Evolutionary conservation across 495 filamentous ascomycete genomes (phyloP), one percentile per base, ranked within the genome.

Genomic region (Oidiodendron maius): DNA sequence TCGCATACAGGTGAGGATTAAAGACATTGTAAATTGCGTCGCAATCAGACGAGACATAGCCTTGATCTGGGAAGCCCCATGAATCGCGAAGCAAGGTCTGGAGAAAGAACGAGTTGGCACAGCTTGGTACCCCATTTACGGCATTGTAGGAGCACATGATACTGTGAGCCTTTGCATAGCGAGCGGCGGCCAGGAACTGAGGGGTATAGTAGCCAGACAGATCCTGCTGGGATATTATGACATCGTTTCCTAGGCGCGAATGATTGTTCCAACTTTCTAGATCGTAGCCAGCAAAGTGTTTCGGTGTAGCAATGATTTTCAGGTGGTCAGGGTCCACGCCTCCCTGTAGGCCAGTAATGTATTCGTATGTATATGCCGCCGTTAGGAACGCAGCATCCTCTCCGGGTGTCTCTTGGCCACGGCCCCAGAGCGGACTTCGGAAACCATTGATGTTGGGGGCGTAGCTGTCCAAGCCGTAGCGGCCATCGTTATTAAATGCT

Each of bases 371-470:
- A 43, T 82, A 85, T 0, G 71, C 68, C 16, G 69, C 69, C 3
- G 83, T 66, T 46, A 68, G 72, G 56, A 72, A 76, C n/a, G n/a
- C n/a, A 0, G 75, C 68, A 53, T 86, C 81, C 53, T 84, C 81
- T 22, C 78, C 78, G 0, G 81, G 78, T 0, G 80, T 82, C 53
- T 85, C 81, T 41, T 70, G 74, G 3, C 78, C 78, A 15, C 78
- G 64, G 8, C 78, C 78, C 78, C 78, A 82, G 3, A 76, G 63
- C 0, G 78, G 78, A 48, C 79, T 75, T 9, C 71, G 68, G 67
- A 82, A 86, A 1, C 75, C 69, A 59, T 87, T 87, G 63, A 86
- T 82, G 53, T 86, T 83, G 1, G 83, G 82, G 0, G 82, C 75
- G 65, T 80, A 88, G 44, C 68, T 77, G 56, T 86, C 77, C 4